Evolutionary conservation across 2,329 filamentous ascomycete genomes (phyloP).

Genomic region (Exophiala calicioides): DNA sequence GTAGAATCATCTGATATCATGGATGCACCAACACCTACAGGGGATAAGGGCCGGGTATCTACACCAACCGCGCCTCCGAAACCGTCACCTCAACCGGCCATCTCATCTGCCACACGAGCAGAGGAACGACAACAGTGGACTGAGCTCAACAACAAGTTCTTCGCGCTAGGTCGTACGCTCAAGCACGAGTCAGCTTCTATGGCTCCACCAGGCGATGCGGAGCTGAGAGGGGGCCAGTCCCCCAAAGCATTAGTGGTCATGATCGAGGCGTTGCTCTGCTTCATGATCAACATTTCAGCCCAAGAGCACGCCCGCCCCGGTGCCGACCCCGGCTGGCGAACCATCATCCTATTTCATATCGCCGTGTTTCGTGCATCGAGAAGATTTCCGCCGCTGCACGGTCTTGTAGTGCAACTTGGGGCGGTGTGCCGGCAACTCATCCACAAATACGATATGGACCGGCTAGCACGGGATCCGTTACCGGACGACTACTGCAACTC

Average conservation of each 20-base stretch:
- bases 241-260: constrained; percentile 22
- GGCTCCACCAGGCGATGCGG: constrained; percentile 31
- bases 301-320: constrained; percentile 43
- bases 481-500: constrained; percentile 41
- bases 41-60: constrained; percentile 30
- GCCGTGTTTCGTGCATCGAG: constrained; percentile 44
- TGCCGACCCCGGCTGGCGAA: constrained; percentile 47
- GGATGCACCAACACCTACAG: constrained; percentile 44
- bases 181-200: constrained; percentile 45
- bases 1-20: constrained; percentile 39
- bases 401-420: constrained; percentile 48
- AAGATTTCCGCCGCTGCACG: constrained; percentile 44
- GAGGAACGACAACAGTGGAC: constrained; percentile 46
- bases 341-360: constrained; percentile 50
- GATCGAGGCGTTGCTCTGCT: constrained; percentile 50
- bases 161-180: constrained; percentile 45
- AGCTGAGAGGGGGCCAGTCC: constrained; percentile 34
- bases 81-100: constrained; percentile 24
- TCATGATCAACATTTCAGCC: constrained; percentile 49
- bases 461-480: constrained; percentile 43
- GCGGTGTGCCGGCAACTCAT: constrained; percentile 50
- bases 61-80: constrained; percentile 32
- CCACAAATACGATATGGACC: constrained; percentile 47
- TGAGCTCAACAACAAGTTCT: constrained; percentile 45
- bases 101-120: constrained; percentile 31